Percentiles rank a stretch among this genome's conserved stretches.
These are phyloP conservation scores for Saccharomycopsis phalli DNA, from an alignment of 1,139 yeast species.

Conservation along the genomic window DNA sequence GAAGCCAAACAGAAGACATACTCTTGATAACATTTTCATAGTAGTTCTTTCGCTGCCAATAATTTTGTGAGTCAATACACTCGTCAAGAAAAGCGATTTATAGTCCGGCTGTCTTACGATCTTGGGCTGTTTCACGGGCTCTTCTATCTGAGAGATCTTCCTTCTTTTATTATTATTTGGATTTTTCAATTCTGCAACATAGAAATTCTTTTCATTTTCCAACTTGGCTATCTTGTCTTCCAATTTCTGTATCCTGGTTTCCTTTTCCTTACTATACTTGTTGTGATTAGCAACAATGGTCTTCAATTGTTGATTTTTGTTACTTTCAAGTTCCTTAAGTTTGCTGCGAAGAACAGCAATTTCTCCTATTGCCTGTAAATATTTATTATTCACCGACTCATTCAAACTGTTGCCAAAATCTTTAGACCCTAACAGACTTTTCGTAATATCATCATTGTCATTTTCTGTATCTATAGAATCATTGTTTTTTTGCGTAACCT, in stretches of 20 bases:
- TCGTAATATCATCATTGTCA: background rate
- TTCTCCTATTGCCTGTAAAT: constrained; percentile 19
- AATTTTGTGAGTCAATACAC: constrained; percentile 15
- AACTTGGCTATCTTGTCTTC: constrained; percentile 8
- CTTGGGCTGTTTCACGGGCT: background rate
- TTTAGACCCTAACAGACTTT: background rate
- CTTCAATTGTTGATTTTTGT: constrained; percentile 9
- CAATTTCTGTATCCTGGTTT: constrained; percentile 9
- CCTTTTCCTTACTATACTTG: constrained; percentile 9
- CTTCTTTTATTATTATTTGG: constrained; percentile 4
- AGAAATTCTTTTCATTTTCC: constrained; percentile 17
- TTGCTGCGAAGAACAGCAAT: constrained; percentile 16
- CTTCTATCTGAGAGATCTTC: background rate
- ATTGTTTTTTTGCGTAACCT: background rate
- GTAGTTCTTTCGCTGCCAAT: constrained; percentile 14
- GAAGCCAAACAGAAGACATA: constrained; percentile 17
- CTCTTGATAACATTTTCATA: constrained; percentile 12
- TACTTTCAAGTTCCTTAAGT: constrained; percentile 13
- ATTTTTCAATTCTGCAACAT: constrained; percentile 18
- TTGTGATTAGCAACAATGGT: constrained; percentile 3
- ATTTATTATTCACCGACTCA: constrained; percentile 15
- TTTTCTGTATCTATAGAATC: background rate
- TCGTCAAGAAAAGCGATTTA: constrained; percentile 15
- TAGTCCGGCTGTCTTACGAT: constrained; percentile 10
- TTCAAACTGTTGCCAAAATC: constrained; percentile 3